Base-by-base conservation (phyloP, 306 rosid species). In the Gastrolobium bilobum region DNA sequence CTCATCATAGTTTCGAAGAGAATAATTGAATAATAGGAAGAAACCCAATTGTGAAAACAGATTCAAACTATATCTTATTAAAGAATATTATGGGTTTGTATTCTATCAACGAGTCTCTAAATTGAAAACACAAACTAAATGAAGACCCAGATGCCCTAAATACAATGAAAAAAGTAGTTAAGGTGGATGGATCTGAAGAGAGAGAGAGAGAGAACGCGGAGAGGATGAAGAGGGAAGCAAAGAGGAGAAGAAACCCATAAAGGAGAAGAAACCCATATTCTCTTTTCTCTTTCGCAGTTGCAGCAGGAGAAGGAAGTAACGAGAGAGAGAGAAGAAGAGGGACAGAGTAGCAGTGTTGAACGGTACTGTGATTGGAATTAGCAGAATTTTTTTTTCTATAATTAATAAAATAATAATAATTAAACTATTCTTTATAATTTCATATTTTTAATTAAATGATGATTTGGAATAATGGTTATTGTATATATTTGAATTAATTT, bases 181-280 rank as follows among this genome's bases (percentile, higher is more conserved):
- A 63, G 47, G 60, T 13, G 2, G 6, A 20, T 56, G 73, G 90
- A 90, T 85, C 84, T 76, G 79, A 1, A 40, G 26, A 35, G 48
- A 38, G 81, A 44, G 64, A 13, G 85, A 89, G 85, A 82, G 79
- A 80, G 37, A 63, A 89, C 2, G 98, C 98, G 26, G 97, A 92
- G 84, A 92, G 92, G 85, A 94, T 90, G 91, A 94, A 94, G 87
- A 94, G 72, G 57, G 97, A 88, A 54, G 98, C 96, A 79, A 94
- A 94, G 73, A 94, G 93, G 62, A 94, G 87, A 7, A 97, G 94
- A 48, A n/a, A n/a, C 98, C 98, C 74, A 92, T 83, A 76, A 90
- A 90, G 74, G 97, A 92, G 83, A 77, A 70, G 87, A 94, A 92
- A 1, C 94, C 97, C 98, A 94, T 94, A 29, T 50, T 75, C 1